Base-by-base conservation (phyloP, 2,329 filamentous ascomycete genomes). In the Xylariaceae sp. region DNA sequence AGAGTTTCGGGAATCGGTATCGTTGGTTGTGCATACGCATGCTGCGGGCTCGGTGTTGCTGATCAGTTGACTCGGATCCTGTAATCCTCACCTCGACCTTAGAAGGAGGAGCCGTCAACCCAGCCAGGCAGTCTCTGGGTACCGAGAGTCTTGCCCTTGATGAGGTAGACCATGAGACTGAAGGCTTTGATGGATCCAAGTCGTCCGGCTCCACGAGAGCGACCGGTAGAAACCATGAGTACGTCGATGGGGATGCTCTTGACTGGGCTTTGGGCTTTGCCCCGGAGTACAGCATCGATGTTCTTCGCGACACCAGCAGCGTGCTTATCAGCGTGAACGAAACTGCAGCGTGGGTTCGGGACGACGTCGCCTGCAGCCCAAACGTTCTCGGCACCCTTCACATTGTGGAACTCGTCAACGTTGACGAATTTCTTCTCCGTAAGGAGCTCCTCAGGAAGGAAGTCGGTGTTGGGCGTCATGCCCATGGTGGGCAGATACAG, bases 401-500 rank as follows among this genome's bases (percentile, higher is more conserved):
- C 81, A 42, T 74, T 75, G 68, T 80, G 76, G 65, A 72, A 77
- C 37, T 81, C 79, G 66, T 86, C 81, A 1, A 82, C 77, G 11
- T 75, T 71, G 55, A 80, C 77, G 60, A 77, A 79, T 56, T 75
- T 76, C 53, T 69, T 71, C 17, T 76, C 74, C 17, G 74, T 77
- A 4, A 84, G 74, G 60, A 80, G 72, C 48, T 69, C 67, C 3
- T 66, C 68, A 1, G 80, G 78, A 3, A 86, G 64, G 69, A 77
- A 85, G 47, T 78, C 77, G 4, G 80, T 78, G 71, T 86, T 86
- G 50, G 83, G 80, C 17, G 74, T 67, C 47, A 84, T 70, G 37
- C 84, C 84, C 66, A 79, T 77, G 3, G 82, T 82, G 4, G 82
- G 78, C 23, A 86, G 73, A 69, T 83, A 83, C n/a, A 82, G 61